phyloP scores from a whole-genome alignment of 2,329 filamentous ascomycete genomes.

The Aureobasidium pullulans region DNA sequence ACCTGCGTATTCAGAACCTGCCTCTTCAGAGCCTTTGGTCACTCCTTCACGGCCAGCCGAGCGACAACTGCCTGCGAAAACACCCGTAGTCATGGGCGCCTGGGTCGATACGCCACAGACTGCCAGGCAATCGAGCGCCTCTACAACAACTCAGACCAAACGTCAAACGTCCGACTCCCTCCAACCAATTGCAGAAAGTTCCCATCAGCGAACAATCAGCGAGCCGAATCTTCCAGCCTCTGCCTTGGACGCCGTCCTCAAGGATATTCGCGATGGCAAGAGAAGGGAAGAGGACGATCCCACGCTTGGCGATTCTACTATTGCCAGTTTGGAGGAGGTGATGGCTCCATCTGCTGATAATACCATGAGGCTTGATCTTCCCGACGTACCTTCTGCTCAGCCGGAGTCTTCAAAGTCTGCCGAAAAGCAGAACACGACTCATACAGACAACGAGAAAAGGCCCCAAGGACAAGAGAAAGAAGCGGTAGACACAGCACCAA shows the following conservation, averaged over 20 bases:
- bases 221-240: conserved; percentile 14
- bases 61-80: conserved; percentile 25
- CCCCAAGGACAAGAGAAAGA: not conserved
- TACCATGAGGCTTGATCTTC: conserved; percentile 18
- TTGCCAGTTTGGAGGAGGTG: conserved; percentile 41
- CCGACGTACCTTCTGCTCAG: not conserved
- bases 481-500: not conserved
- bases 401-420: not conserved
- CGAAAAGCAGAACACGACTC: not conserved
- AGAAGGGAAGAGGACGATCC: conserved; percentile 25
- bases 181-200: not conserved
- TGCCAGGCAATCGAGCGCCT: not conserved
- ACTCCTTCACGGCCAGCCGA: conserved; percentile 1
- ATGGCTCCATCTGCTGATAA: conserved; percentile 26
- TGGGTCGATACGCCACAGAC: conserved; percentile 40
- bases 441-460: not conserved
- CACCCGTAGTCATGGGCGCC: conserved; percentile 40
- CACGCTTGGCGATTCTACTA: conserved; percentile 39
- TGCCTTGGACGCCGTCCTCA: conserved; percentile 24
- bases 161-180: not conserved
- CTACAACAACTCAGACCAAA: not conserved
- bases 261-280: conserved; percentile 33
- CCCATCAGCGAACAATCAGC: not conserved
- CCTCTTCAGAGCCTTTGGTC: not conserved
- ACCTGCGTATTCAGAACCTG: not conserved